phyloP scores from a whole-genome alignment of 2,329 filamentous ascomycete genomes.

The Colletotrichum sp. region DNA sequence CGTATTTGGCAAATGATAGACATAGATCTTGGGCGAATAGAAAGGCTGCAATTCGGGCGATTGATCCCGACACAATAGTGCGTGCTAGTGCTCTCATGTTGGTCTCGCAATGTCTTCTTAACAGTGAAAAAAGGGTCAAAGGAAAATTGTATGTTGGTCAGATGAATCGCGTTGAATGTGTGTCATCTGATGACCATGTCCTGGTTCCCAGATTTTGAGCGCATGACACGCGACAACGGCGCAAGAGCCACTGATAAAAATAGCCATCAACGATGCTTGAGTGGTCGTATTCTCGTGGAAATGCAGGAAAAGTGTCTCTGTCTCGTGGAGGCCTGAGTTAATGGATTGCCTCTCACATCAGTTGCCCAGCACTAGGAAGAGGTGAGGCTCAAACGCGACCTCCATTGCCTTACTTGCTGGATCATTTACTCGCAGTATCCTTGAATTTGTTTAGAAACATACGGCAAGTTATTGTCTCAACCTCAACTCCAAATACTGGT shows the following conservation, averaged over 20 bases:
- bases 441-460: neutral
- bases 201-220: neutral
- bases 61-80: neutral
- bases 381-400: neutral
- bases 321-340: neutral
- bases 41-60: neutral
- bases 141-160: neutral
- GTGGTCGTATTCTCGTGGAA: neutral
- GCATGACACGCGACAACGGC: neutral
- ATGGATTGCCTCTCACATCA: neutral
- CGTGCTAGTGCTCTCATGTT: neutral
- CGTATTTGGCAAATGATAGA: neutral
- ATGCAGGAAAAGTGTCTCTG: neutral
- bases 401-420: neutral
- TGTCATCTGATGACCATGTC: neutral
- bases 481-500: neutral
- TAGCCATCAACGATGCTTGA: neutral
- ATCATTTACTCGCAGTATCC: neutral
- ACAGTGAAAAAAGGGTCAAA: rapidly evolving
- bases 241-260: neutral
- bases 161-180: neutral
- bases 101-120: rapidly evolving
- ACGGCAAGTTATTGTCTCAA: neutral
- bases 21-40: neutral
- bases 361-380: neutral